Conservation (phyloP, 179 eudicot genomes). For the Gypsophila paniculata region DNA sequence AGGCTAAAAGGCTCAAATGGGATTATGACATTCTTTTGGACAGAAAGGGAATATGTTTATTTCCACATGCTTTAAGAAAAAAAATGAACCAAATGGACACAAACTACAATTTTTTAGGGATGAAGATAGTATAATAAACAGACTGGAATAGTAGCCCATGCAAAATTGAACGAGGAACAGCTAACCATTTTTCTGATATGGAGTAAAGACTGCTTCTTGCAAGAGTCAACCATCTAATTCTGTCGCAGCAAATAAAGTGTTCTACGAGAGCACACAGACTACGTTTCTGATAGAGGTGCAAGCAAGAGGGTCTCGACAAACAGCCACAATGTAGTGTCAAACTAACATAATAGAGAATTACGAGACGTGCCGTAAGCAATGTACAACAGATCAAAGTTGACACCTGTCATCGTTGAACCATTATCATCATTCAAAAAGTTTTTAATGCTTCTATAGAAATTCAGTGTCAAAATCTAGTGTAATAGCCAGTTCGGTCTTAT, state of each 20-base stretch:
- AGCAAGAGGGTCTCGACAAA: no score
- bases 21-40: background rate
- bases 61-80: background rate
- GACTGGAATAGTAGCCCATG: background rate
- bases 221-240: background rate
- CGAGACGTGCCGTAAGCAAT: background rate
- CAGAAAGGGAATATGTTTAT: background rate
- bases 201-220: background rate
- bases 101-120: background rate
- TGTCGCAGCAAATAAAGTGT: background rate
- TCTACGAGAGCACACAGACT: background rate
- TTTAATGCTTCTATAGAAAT: no score
- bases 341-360: background rate
- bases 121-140: background rate
- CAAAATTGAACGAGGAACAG: background rate
- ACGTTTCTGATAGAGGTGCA: background rate
- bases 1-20: background rate
- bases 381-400: background rate
- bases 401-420: no score
- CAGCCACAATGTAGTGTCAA: no score
- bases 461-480: background rate
- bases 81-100: background rate
- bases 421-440: no score
- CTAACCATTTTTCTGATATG: background rate
- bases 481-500: slow-evolving; percentile 2